These are phyloP conservation scores for Roridomyces roridus DNA, from an alignment of 768 basidiomycete genomes.

Conservation along the genomic window DNA sequence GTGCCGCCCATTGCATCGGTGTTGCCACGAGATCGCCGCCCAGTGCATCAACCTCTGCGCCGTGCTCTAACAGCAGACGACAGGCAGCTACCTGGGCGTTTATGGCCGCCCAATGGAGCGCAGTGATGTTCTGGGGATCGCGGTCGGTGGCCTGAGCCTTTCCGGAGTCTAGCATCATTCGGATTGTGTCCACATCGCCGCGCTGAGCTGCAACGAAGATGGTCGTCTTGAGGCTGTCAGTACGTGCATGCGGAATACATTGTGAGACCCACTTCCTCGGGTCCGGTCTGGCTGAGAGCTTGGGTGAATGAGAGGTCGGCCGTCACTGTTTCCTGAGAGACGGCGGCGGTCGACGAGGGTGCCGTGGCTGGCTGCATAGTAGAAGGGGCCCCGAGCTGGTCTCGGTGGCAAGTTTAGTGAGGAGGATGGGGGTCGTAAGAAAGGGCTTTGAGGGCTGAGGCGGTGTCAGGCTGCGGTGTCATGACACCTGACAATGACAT, in stretches of 20 bases:
- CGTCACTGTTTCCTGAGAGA: slow-evolving; percentile 15
- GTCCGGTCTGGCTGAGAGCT: slow-evolving; percentile 15
- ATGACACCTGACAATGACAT: no score
- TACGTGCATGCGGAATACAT: neutral
- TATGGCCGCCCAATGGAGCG: slow-evolving; percentile 98
- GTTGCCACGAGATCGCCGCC: slow-evolving; percentile 96
- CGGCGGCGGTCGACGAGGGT: slow-evolving; percentile 13
- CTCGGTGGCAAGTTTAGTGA: no score
- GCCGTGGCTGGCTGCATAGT: slow-evolving; percentile 13
- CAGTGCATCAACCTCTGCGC: slow-evolving; percentile 92
- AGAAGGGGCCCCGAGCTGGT: neutral
- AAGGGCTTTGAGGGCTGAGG: no score
- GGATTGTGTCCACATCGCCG: slow-evolving; percentile 75
- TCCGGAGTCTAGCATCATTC: slow-evolving; percentile 73
- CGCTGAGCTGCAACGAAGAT: slow-evolving; percentile 89
- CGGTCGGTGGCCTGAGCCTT: slow-evolving; percentile 75
- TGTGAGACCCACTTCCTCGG: slow-evolving; percentile 16
- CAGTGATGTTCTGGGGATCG: slow-evolving; percentile 91
- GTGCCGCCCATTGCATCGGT: slow-evolving; percentile 97
- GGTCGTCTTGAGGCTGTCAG: slow-evolving; percentile 46
- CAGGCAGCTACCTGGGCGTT: slow-evolving; percentile 93
- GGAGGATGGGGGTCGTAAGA: no score
- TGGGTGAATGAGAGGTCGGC: slow-evolving; percentile 22
- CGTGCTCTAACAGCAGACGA: slow-evolving; percentile 86
- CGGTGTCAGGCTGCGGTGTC: no score